These are phyloP conservation scores for Alternaria tenuissima DNA, from an alignment of 2,329 filamentous ascomycete genomes.

Conservation along the genomic window DNA sequence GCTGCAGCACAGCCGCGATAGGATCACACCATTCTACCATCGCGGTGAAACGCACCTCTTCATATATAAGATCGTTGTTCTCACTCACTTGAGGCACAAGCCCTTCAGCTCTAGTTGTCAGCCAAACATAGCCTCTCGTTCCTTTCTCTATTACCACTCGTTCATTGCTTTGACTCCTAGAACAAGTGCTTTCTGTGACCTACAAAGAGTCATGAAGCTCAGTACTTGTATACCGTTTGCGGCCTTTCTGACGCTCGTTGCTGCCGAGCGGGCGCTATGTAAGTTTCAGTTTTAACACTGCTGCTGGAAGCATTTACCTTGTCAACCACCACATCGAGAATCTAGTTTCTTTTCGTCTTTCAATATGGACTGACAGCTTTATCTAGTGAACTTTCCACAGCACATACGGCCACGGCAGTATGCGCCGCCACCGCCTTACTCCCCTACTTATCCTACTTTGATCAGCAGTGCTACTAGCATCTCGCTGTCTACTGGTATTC, in stretches of 20 bases:
- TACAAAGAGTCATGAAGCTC: conserved; percentile 30
- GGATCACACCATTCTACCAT: conserved; percentile 8
- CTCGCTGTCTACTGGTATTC: conserved; percentile 12
- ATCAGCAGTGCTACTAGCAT: conserved; percentile 17
- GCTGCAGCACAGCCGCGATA: conserved; percentile 6
- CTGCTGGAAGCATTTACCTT: neutral
- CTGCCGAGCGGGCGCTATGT: conserved; percentile 28
- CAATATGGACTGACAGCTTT: neutral
- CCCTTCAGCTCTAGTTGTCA: conserved; percentile 16
- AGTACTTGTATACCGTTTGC: conserved; percentile 21
- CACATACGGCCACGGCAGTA: conserved; percentile 32
- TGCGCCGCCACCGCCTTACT: conserved; percentile 26
- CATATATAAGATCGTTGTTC: conserved; percentile 26
- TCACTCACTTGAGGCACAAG: neutral
- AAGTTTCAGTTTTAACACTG: conserved; percentile 4
- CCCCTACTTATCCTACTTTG: conserved; percentile 12
- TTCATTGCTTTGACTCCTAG: conserved; percentile 3
- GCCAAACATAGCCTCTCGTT: conserved; percentile 25
- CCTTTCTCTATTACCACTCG: conserved; percentile 15
- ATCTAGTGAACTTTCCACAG: conserved; percentile 23
- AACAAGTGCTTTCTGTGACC: conserved; percentile 1
- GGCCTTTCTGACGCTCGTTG: conserved; percentile 15
- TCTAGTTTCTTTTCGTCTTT: neutral
- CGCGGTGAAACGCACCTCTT: conserved; percentile 1
- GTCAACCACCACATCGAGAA: neutral